Conservation (phyloP, 257 asterid species). For the Solanum stenotomum region DNA sequence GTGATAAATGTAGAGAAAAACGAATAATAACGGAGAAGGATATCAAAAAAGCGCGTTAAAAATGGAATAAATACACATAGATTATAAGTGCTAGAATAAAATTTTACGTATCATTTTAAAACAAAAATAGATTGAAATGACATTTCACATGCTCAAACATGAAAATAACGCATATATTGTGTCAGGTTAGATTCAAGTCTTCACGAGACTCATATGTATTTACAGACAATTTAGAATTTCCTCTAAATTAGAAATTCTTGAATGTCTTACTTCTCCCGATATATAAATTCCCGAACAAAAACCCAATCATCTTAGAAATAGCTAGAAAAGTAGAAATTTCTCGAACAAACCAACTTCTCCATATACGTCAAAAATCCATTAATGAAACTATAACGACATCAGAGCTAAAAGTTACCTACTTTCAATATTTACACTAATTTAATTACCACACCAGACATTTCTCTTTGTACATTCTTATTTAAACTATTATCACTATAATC, state of each 20-base stretch:
- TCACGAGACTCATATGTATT: not conserved
- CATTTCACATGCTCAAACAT: not conserved
- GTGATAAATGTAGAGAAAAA: not conserved
- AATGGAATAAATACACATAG: not conserved
- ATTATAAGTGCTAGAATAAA: not conserved
- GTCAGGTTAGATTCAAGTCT: not conserved
- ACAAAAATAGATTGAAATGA: not conserved
- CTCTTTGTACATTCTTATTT: not conserved
- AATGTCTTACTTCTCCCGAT: not conserved
- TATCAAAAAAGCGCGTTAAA: not conserved
- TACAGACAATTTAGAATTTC: not conserved
- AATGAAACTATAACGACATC: not conserved
- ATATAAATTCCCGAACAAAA: not conserved
- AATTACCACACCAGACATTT: not conserved
- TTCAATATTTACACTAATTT: not conserved
- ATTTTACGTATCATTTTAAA: not conserved
- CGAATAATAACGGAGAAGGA: not conserved
- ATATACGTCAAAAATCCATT: not conserved
- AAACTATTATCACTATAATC: not conserved
- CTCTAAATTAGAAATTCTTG: not conserved
- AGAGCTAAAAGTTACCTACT: not conserved
- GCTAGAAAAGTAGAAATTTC: too few relatives aligned
- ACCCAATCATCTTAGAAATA: not conserved
- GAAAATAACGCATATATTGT: not conserved
- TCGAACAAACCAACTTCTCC: not conserved